Base-by-base conservation (phyloP, 2,329 filamentous ascomycete genomes). In the Orbilia ellipsospora region DNA sequence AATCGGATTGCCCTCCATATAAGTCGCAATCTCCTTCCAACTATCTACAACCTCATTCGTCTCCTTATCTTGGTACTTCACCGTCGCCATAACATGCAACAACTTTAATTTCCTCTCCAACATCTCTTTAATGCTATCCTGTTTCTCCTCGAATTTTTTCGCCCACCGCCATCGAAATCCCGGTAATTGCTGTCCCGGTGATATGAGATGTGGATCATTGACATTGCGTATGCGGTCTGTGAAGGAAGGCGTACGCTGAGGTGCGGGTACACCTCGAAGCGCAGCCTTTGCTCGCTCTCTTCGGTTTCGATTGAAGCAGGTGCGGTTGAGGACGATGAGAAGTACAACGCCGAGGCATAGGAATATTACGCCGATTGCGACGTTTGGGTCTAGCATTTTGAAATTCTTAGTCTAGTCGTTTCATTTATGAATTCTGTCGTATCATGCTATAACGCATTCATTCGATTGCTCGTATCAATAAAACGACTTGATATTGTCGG, bases 111-210 rank as follows among this genome's bases (percentile, higher is more conserved):
- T 60, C 18, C 40, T 60, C n/a, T 60, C 59, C 12, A 75, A 44
- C 64, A 75, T 69, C 26, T 65, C 52, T 23, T 75, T 64, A n/a
- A 75, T 64, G 15, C 55, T 23, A 5, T 64, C 59, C 48, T 65
- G 72, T 18, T 75, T 75, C 26, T 20, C 42, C 28, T 23, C n/a
- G 16, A 75, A 75, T 18, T 55, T 75, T 12, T 69, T 64, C n/a
- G 64, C 72, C 72, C 72, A 75, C 59, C 64, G 45, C 72, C 72
- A 75, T 3, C 64, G 28, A 28, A 75, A 69, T 10, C 72, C 64
- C 10, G 48, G 31, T 4, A 51, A 12, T 7, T 63, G 23, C 15
- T 52, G 52, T 20, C 40, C 40, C 6, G 62, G 62, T 2, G 70
- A 63, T 54, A 74, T 57, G 5, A 74, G 36, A 10, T 57, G 55